Evolutionary conservation across 108 stramenopile genomes (phyloP), one percentile per base, ranked within the genome.

Genomic region (Poteriospumella lacustris): DNA sequence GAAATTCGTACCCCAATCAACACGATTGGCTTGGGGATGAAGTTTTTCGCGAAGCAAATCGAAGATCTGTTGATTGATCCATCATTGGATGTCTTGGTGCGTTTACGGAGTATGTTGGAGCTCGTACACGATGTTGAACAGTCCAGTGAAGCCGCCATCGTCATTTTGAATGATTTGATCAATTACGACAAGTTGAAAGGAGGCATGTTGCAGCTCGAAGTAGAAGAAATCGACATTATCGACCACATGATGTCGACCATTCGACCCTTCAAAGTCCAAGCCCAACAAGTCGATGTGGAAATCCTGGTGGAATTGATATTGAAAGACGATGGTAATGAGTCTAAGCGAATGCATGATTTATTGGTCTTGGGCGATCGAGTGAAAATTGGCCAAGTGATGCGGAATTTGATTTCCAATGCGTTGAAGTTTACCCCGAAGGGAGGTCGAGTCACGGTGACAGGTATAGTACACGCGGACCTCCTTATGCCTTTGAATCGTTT

Each of bases 401-500:
- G 70, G 41, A 73, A 73, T 33, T 5, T 73, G n/a, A 42, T 73
- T 19, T 73, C 70, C 44, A 73, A 73, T 24, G 70, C 70, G 42
- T 5, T 73, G 3, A 73, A 73, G 36, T 73, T 73, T 38, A 42
- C 70, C 9, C 36, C 41, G 5, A 56, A 5, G 26, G 70, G 47
- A 5, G 70, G 41, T 3, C 26, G 36, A 56, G 44, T 73, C 5
- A 5, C 9, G 42, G 36, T 73, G 3, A 31, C 3, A 64, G 15
- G 60, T 64, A 33, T 5, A 64, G 36, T 56, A n/a, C n/a, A n/a
- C n/a, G n/a, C 24, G 36, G 31, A 34, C 60, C 3, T 64, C 36
- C 9, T 24, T 64, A 26, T 64, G 60, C 5, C 19, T 15, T 56
- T 19, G 52, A 56, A 56, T 56, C 52, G n/a, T n/a, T n/a, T n/a